A percentile compares a stretch with the other conserved stretches of the same genome.
Conservation (phyloP, 805 yeast genomes). For the Candida dajiaensis region DNA sequence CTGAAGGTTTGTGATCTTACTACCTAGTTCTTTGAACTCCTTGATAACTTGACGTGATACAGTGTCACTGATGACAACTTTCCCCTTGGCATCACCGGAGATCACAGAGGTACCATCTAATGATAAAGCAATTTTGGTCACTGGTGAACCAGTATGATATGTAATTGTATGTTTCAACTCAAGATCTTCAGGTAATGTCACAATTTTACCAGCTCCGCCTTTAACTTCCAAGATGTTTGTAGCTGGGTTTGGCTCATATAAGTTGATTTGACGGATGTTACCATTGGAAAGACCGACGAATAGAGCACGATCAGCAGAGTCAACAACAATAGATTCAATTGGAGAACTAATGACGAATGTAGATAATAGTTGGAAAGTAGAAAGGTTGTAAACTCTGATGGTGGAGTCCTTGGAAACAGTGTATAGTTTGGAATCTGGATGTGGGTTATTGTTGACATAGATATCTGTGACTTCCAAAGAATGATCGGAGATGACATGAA, state of each 20-base stretch:
- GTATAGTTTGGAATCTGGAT: constrained; percentile 56
- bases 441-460: constrained; percentile 41
- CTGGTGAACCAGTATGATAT: constrained; percentile 37
- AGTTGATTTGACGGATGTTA: constrained; percentile 45
- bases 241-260: constrained; percentile 33
- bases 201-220: constrained; percentile 26
- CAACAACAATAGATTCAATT: constrained; percentile 54
- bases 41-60: constrained; percentile 62
- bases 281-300: constrained; percentile 71
- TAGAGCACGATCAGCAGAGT: constrained; percentile 72
- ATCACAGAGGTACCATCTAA: constrained; percentile 70
- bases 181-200: constrained; percentile 38
- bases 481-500: constrained; percentile 50
- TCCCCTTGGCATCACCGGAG: constrained; percentile 72
- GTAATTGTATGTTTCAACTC: constrained; percentile 45
- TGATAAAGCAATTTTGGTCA: constrained; percentile 53
- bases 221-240: constrained; percentile 23
- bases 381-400: constrained; percentile 60
- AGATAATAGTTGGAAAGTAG: constrained; percentile 39
- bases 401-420: constrained; percentile 74
- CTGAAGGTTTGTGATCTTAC: constrained; percentile 15
- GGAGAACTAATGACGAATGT: constrained; percentile 66
- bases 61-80: constrained; percentile 61
- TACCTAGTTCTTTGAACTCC: constrained; percentile 34
- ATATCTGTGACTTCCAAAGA: constrained; percentile 45